Evolutionary conservation across 306 rosid genomes (phyloP).

Genomic region (Crataegus laevigata): DNA sequence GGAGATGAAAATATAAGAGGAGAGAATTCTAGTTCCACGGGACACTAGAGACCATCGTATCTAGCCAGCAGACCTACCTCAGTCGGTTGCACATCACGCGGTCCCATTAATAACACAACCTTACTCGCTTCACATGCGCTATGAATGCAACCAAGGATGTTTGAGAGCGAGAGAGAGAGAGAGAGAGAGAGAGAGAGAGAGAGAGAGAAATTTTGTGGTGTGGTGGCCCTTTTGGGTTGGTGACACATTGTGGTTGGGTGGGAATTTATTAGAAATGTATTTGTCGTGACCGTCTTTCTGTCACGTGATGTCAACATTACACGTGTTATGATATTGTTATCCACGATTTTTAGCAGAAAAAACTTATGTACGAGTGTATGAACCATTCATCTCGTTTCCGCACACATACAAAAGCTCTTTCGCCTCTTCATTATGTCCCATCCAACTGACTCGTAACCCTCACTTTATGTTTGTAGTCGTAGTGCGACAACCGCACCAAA

Average conservation of each 20-base stretch:
- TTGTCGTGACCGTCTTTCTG: background rate
- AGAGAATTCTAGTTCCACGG: too few species aligned
- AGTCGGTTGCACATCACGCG: background rate
- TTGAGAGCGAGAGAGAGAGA: background rate
- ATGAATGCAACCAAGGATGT: background rate
- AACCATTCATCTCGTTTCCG: background rate
- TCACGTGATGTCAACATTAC: too few species aligned
- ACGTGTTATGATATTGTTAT: too few species aligned
- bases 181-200: background rate
- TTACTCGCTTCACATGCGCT: background rate
- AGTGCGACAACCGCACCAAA: too few species aligned
- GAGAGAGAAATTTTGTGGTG: background rate
- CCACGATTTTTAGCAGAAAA: too few species aligned
- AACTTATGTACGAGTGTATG: background rate
- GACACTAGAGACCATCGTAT: too few species aligned
- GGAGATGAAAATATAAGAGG: too few species aligned
- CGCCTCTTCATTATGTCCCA: background rate
- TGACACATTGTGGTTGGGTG: background rate
- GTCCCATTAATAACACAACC: background rate
- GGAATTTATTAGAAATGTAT: background rate
- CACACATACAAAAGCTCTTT: background rate
- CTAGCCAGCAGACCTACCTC: background rate
- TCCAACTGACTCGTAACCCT: too few species aligned
- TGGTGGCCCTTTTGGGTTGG: background rate
- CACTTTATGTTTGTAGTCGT: too few species aligned